Evolutionary conservation across 2,329 filamentous ascomycete species (phyloP).

Genomic region (Diplodia seriata): DNA sequence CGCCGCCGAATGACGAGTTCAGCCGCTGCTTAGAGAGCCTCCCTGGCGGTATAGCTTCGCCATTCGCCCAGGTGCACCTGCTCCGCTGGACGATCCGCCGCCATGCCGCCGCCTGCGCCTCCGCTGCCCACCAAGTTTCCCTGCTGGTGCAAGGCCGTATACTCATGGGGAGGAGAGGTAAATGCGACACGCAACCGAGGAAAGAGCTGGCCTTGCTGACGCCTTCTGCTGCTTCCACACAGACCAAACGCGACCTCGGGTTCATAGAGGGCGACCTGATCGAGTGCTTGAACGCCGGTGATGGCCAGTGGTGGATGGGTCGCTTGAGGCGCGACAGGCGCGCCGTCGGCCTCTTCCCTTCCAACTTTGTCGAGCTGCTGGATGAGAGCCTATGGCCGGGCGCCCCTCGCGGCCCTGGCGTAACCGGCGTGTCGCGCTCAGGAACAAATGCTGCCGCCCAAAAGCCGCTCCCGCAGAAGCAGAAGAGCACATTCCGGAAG

Average conservation of each 20-base stretch:
- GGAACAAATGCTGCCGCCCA: slow-evolving; percentile 58
- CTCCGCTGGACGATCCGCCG: neutral
- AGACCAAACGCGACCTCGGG: slow-evolving; percentile 89
- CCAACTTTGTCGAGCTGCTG: slow-evolving; percentile 94
- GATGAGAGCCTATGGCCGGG: slow-evolving; percentile 81
- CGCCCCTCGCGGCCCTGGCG: slow-evolving; percentile 64
- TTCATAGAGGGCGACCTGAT: slow-evolving; percentile 98
- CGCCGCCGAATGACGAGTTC: slow-evolving; percentile 23
- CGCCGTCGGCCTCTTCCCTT: slow-evolving; percentile 91
- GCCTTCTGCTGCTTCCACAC: slow-evolving; percentile 38
- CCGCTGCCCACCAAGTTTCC: slow-evolving; percentile 78
- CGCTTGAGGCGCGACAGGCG: slow-evolving; percentile 86
- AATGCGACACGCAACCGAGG: slow-evolving; percentile 29
- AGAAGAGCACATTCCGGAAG: slow-evolving; percentile 66
- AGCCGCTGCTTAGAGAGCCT: slow-evolving; percentile 6
- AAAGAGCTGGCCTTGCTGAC: slow-evolving; percentile 4
- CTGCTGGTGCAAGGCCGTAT: slow-evolving; percentile 89
- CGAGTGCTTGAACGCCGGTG: slow-evolving; percentile 96
- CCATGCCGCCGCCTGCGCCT: slow-evolving; percentile 56
- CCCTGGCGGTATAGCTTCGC: slow-evolving; percentile 21
- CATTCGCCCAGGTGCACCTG: slow-evolving; percentile 3
- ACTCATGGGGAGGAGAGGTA: slow-evolving; percentile 88
- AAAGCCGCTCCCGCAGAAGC: slow-evolving; percentile 58
- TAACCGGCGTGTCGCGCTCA: slow-evolving; percentile 38
- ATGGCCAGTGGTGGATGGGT: slow-evolving; percentile 98